Evolutionary conservation across 305 asterid genomes (phyloP).

Genomic region (Fraxinus angustifolia): DNA sequence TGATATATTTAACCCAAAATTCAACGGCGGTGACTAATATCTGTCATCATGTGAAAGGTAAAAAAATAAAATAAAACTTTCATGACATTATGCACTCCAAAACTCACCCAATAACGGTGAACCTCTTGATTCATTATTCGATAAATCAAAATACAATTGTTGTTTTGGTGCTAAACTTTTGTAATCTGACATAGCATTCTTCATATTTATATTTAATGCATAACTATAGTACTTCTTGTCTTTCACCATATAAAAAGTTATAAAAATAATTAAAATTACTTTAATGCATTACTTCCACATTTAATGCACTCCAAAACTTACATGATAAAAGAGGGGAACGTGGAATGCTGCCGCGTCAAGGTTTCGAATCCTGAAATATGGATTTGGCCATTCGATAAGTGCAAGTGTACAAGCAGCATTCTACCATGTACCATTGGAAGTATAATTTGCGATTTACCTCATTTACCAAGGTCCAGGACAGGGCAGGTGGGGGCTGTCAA

Average conservation of each 20-base stretch:
- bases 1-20: neutral
- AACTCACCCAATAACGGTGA: neutral
- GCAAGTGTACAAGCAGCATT: too few species aligned
- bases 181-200: neutral
- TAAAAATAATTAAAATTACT: too few species aligned
- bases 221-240: neutral
- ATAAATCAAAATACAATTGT: too few species aligned
- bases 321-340: too few species aligned
- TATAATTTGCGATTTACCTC: too few species aligned
- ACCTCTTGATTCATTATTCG: neutral
- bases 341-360: too few species aligned
- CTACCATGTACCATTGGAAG: too few species aligned
- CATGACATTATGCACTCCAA: neutral
- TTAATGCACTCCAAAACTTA: neutral
- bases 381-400: too few species aligned
- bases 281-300: neutral
- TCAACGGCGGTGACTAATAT: neutral
- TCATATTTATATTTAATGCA: neutral
- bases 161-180: neutral
- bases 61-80: neutral
- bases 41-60: neutral
- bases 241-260: neutral
- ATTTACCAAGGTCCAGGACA: too few species aligned
- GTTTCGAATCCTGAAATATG: too few species aligned
- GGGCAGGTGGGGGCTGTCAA: too few species aligned